Percentiles rank a stretch among this genome's conserved stretches.
Evolutionary conservation across 2,329 filamentous ascomycete genomes (phyloP).

Genomic region (Venturia aucupariae): DNA sequence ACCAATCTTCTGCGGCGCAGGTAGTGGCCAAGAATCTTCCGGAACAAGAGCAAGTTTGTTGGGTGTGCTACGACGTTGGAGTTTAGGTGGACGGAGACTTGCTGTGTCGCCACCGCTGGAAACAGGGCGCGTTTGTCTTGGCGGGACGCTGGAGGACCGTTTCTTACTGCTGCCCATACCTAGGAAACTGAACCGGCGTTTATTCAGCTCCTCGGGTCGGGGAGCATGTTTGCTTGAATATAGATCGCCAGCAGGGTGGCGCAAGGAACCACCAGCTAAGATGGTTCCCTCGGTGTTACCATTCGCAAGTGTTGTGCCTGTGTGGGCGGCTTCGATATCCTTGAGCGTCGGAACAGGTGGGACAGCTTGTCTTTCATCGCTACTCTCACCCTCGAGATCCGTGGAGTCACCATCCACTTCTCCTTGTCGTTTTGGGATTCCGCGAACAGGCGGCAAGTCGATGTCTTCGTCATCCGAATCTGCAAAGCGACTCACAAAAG

Average conservation of each 20-base stretch:
- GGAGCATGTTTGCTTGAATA: conserved; percentile 9
- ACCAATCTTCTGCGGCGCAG: conserved; percentile 23
- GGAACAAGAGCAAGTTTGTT: conserved; percentile 23
- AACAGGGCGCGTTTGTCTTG: conserved; percentile 22
- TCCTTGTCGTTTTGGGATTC: conserved; percentile 47
- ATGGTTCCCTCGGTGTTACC: conserved; percentile 23
- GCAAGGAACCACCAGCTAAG: conserved; percentile 31
- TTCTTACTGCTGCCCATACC: conserved; percentile 56
- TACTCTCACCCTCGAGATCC: conserved; percentile 35
- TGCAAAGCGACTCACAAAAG: conserved; percentile 39
- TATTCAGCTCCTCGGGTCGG: conserved; percentile 28
- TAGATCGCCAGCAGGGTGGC: conserved; percentile 20
- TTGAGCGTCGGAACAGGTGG: conserved; percentile 37
- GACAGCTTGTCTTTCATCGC: conserved; percentile 24
- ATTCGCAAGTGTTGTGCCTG: conserved; percentile 20
- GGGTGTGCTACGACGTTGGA: conserved; percentile 38
- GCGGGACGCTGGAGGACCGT: conserved; percentile 19
- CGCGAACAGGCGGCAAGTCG: conserved; percentile 47
- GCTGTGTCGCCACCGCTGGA: conserved; percentile 16
- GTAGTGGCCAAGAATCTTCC: conserved; percentile 43
- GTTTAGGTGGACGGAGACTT: conserved; percentile 29
- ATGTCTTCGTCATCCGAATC: conserved; percentile 44
- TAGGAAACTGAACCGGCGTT: conserved; percentile 32
- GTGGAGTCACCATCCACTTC: conserved; percentile 47
- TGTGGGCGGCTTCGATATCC: conserved; percentile 26